Evolutionary conservation across 345 rosid genomes (phyloP).

Genomic region (Noccaea bulbosa): DNA sequence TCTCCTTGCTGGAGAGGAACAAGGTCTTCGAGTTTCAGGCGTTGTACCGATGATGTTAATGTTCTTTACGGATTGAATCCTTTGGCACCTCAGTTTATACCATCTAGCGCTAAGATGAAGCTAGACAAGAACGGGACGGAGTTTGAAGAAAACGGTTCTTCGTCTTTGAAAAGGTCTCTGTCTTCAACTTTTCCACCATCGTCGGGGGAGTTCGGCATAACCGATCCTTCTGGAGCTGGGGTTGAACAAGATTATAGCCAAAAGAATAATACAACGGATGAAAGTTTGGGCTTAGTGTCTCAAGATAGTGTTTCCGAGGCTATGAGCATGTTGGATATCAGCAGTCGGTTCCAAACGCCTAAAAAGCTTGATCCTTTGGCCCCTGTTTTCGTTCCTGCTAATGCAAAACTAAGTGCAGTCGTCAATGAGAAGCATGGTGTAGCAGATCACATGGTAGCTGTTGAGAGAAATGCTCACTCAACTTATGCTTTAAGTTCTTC

Average conservation of each 20-base stretch:
- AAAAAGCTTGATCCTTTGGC: conserved; percentile 31
- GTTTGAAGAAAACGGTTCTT: conserved; percentile 27
- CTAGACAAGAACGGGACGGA: conserved; percentile 32
- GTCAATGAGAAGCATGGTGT: conserved; percentile 16
- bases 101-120: conserved; percentile 41
- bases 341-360: conserved; percentile 11
- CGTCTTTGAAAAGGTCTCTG: conserved; percentile 28
- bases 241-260: background rate
- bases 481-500: background rate
- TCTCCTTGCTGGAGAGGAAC: conserved; percentile 68
- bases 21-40: conserved; percentile 24
- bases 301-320: conserved; percentile 22
- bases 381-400: conserved; percentile 36
- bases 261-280: background rate
- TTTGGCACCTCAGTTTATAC: conserved; percentile 53
- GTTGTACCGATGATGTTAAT: conserved; percentile 28
- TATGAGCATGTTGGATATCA: conserved; percentile 16
- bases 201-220: conserved; percentile 19
- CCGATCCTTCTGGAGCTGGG: conserved; percentile 2
- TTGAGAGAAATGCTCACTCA: conserved; percentile 11
- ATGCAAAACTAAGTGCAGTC: background rate
- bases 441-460: conserved; percentile 4
- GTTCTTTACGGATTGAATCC: conserved; percentile 49
- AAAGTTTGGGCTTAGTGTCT: conserved; percentile 26
- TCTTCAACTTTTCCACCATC: conserved; percentile 35